phyloP scores from a whole-genome alignment of 1,284 basidiomycete genomes.

The Ustilago tritici region DNA sequence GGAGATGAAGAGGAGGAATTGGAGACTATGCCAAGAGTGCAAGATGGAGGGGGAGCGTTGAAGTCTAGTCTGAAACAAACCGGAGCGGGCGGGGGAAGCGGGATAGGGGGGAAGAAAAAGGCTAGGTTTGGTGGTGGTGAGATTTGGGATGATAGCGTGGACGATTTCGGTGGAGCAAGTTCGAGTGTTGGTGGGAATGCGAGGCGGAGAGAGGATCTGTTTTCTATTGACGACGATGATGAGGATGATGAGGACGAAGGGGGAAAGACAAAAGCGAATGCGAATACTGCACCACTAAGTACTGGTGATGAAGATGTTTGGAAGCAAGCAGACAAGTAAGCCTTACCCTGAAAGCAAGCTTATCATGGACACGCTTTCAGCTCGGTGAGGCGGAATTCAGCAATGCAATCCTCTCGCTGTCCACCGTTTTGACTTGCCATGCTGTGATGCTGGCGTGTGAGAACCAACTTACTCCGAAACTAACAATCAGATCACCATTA shows the following conservation, averaged over 20 bases:
- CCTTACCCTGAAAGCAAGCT: too few species aligned
- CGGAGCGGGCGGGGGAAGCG: background rate
- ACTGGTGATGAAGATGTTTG: slow-evolving; percentile 16
- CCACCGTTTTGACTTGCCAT: too few species aligned
- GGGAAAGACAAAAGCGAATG: background rate
- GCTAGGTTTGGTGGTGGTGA: slow-evolving; percentile 24
- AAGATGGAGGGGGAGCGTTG: background rate
- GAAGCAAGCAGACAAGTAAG: slow-evolving; percentile 12
- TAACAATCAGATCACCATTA: too few species aligned
- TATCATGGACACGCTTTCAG: background rate
- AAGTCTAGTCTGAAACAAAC: slow-evolving; percentile 22
- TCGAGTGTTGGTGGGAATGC: background rate
- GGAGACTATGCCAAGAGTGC: background rate
- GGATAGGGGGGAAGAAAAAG: slow-evolving; percentile 26
- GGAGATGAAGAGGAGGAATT: slow-evolving; percentile 9
- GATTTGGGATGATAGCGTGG: slow-evolving; percentile 41
- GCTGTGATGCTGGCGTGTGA: too few species aligned
- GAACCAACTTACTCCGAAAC: too few species aligned
- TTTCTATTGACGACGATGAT: slow-evolving; percentile 56
- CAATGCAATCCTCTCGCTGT: too few species aligned
- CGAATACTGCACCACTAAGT: background rate
- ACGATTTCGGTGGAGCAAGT: slow-evolving; percentile 2
- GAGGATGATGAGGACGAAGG: slow-evolving; percentile 40
- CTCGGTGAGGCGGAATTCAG: background rate
- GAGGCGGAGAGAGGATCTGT: slow-evolving; percentile 30